A percentile compares a stretch with the other conserved stretches of the same genome.
Conservation (phyloP, 352 stramenopile genomes). For the Phytopythium litorale region DNA sequence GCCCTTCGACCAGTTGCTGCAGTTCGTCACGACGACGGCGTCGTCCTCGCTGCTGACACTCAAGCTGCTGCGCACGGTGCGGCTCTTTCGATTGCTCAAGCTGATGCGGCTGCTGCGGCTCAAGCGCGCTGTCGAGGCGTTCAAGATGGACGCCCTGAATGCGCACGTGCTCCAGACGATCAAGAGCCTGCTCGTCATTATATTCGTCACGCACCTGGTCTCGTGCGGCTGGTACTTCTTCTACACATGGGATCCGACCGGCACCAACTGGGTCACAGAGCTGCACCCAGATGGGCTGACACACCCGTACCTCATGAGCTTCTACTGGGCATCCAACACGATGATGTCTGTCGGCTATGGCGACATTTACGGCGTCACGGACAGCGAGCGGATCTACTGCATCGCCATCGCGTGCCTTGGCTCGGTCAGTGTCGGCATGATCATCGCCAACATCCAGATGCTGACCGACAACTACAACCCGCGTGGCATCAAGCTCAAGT, state of each 20-base stretch:
- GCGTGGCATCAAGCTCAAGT: slow-evolving; percentile 59
- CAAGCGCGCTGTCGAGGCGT: slow-evolving; percentile 52
- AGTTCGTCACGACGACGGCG: slow-evolving; percentile 34
- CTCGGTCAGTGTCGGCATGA: slow-evolving; percentile 88
- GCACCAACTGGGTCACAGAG: slow-evolving; percentile 69
- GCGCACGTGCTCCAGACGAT: slow-evolving; percentile 71
- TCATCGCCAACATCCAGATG: slow-evolving; percentile 92
- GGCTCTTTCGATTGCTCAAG: slow-evolving; percentile 70
- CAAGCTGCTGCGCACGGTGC: slow-evolving; percentile 70
- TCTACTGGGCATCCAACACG: slow-evolving; percentile 93
- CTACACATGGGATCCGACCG: slow-evolving; percentile 71
- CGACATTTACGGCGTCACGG: slow-evolving; percentile 83
- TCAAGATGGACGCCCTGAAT: slow-evolving; percentile 77
- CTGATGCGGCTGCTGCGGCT: slow-evolving; percentile 67
- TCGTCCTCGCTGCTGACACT: slow-evolving; percentile 58
- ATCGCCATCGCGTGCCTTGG: slow-evolving; percentile 83
- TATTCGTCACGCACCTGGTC: slow-evolving; percentile 77
- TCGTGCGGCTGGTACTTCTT: slow-evolving; percentile 80
- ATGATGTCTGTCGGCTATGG: slow-evolving; percentile 94
- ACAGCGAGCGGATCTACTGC: slow-evolving; percentile 76
- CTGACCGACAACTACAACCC: slow-evolving; percentile 91
- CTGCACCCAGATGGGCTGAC: slow-evolving; percentile 34
- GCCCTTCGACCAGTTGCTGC: slow-evolving; percentile 63
- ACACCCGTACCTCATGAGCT: slow-evolving; percentile 84
- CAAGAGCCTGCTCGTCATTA: slow-evolving; percentile 64